A percentile compares a stretch with the other conserved stretches of the same genome.
Conservation (phyloP, 371 early-diverging fungal species). For the Nematocida major region DNA sequence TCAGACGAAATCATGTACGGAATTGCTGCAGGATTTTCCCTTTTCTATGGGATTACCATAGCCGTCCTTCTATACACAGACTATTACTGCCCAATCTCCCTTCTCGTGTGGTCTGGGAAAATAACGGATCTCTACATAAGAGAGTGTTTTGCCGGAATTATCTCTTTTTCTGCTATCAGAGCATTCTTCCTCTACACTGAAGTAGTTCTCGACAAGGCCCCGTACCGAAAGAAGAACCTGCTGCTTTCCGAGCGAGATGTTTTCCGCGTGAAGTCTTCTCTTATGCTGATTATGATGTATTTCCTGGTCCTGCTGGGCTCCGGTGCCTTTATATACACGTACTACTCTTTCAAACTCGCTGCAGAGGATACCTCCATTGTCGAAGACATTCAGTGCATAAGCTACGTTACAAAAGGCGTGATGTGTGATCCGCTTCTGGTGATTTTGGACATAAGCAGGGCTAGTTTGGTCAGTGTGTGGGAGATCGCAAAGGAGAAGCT, state of each 20-base stretch:
- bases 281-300: not conserved
- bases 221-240: not conserved
- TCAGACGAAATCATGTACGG: not conserved
- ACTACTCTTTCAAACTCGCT: slow-evolving; percentile 1
- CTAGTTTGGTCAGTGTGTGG: no score
- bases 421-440: not conserved
- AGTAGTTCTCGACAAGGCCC: not conserved
- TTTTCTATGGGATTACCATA: not conserved
- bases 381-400: not conserved
- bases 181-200: slow-evolving; percentile 4
- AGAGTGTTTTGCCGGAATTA: not conserved
- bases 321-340: slow-evolving; percentile 1
- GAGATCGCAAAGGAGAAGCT: no score
- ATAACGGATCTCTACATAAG: not conserved
- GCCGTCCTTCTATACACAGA: not conserved
- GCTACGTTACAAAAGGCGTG: not conserved
- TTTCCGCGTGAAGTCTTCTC: not conserved
- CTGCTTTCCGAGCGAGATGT: not conserved
- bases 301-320: not conserved
- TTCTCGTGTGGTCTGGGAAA: no score
- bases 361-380: not conserved
- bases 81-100: not conserved
- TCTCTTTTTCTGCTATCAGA: not conserved
- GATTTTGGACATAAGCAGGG: not conserved
- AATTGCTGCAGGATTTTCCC: not conserved